A percentile compares a stretch with the other conserved stretches of the same genome.
phyloP scores from a whole-genome alignment of 108 stramenopile genomes.

The Cyclotella choctawhatcheeana region DNA sequence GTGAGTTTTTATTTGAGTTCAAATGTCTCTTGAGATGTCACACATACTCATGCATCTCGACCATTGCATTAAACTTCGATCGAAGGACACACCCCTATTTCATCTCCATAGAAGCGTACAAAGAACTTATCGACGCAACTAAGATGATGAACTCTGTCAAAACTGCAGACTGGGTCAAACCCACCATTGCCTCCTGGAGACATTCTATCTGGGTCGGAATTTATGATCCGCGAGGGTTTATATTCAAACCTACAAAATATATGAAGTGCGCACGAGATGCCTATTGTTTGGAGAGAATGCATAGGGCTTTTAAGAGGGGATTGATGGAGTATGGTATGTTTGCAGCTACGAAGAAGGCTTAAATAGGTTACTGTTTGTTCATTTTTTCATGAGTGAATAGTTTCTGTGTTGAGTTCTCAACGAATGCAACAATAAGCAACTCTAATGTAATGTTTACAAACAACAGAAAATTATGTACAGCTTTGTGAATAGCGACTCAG shows the following conservation, averaged over 20 bases:
- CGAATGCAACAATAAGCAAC: too few relatives aligned
- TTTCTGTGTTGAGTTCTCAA: too few relatives aligned
- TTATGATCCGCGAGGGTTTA: slow-evolving; percentile 92
- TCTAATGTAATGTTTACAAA: too few relatives aligned
- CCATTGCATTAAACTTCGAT: not conserved
- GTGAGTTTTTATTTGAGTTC: too few relatives aligned
- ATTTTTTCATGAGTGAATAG: too few relatives aligned
- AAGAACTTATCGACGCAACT: slow-evolving; percentile 86
- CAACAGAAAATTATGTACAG: too few relatives aligned
- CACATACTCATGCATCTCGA: too few relatives aligned
- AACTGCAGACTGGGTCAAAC: slow-evolving; percentile 89
- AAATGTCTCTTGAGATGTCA: too few relatives aligned
- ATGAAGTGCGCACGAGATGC: slow-evolving; percentile 91
- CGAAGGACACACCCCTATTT: slow-evolving; percentile 97
- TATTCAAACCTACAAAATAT: slow-evolving; percentile 88
- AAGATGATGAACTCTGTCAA: slow-evolving; percentile 84
- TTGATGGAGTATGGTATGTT: slow-evolving; percentile 99
- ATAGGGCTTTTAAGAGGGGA: slow-evolving; percentile 93
- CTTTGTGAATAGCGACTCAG: too few relatives aligned
- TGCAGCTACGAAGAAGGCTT: slow-evolving; percentile 83
- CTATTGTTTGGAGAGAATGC: slow-evolving; percentile 95
- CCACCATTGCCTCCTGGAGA: slow-evolving; percentile 93
- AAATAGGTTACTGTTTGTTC: too few relatives aligned
- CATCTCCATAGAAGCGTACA: slow-evolving; percentile 93
- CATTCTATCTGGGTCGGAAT: slow-evolving; percentile 95